Evolutionary conservation across 2,329 filamentous ascomycete genomes (phyloP).

Genomic region (Fusarium sp.): DNA sequence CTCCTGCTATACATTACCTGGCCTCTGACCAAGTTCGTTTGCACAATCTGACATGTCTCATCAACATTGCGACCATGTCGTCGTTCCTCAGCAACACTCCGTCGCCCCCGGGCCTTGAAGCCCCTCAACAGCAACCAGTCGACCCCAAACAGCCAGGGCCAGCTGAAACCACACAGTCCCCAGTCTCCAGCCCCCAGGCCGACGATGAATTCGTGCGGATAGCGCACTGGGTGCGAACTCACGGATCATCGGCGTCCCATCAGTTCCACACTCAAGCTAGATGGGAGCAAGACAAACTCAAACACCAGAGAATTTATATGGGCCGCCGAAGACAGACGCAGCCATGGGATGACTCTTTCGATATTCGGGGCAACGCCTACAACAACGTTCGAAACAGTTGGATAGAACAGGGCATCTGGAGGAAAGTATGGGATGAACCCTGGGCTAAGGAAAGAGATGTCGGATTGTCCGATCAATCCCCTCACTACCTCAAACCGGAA

Average conservation of each 20-base stretch:
- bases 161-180: neutral
- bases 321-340: slow-evolving; percentile 11
- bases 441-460: neutral
- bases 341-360: slow-evolving; percentile 15
- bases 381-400: slow-evolving; percentile 23
- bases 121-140: slow-evolving; percentile 4
- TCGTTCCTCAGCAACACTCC: neutral
- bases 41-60: neutral
- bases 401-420: slow-evolving; percentile 26
- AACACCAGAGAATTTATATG: neutral
- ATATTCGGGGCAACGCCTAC: neutral
- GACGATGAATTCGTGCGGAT: neutral
- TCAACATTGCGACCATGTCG: neutral
- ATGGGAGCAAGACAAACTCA: neutral
- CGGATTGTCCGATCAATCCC: neutral
- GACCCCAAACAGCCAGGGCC: slow-evolving; percentile 1
- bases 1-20: neutral
- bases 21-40: neutral
- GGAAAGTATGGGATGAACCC: slow-evolving; percentile 13
- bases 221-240: neutral
- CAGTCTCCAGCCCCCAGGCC: neutral
- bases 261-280: neutral
- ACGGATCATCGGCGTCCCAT: neutral
- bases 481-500: neutral
- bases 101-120: neutral